Percentiles rank a stretch among this genome's conserved stretches.
These are phyloP conservation scores for Xylariaceae sp. DNA, from an alignment of 2,329 filamentous ascomycete genomes.

Conservation along the genomic window DNA sequence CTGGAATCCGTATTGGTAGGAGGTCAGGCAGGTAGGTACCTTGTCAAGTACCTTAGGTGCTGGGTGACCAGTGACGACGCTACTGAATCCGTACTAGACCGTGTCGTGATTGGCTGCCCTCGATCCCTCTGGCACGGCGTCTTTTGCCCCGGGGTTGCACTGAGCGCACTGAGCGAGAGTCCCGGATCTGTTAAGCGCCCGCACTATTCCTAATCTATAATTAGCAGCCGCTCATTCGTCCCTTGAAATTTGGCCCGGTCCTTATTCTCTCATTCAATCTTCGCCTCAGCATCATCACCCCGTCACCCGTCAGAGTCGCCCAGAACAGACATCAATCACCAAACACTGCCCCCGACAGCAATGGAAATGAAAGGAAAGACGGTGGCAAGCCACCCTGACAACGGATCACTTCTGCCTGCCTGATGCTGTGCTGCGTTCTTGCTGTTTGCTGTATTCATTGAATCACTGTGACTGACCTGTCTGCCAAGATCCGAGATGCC, in stretches of 20 bases:
- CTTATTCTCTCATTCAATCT: conserved; percentile 8
- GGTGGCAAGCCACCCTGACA: neutral
- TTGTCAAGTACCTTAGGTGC: too few relatives aligned
- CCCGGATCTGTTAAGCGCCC: conserved; percentile 26
- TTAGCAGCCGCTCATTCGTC: conserved; percentile 30
- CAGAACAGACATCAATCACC: neutral
- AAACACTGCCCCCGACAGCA: neutral
- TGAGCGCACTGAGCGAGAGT: neutral
- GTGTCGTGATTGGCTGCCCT: conserved; percentile 20
- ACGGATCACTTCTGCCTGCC: neutral
- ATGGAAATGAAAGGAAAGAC: neutral
- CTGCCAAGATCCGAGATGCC: neutral
- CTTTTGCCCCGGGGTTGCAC: conserved; percentile 13
- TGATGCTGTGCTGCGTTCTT: neutral
- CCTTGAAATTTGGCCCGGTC: conserved; percentile 2
- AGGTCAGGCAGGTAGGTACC: too few relatives aligned
- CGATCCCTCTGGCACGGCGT: conserved; percentile 9
- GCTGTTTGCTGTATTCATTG: neutral
- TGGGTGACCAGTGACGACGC: too few relatives aligned
- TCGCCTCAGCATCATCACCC: neutral
- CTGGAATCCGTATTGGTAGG: too few relatives aligned
- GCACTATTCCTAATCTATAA: conserved; percentile 29
- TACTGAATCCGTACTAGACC: neutral
- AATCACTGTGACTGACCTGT: neutral
- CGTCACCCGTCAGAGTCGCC: neutral